Percentiles rank a stretch among this genome's conserved stretches.
Conservation (phyloP, 768 basidiomycete species). For the Boletus sensibilis region DNA sequence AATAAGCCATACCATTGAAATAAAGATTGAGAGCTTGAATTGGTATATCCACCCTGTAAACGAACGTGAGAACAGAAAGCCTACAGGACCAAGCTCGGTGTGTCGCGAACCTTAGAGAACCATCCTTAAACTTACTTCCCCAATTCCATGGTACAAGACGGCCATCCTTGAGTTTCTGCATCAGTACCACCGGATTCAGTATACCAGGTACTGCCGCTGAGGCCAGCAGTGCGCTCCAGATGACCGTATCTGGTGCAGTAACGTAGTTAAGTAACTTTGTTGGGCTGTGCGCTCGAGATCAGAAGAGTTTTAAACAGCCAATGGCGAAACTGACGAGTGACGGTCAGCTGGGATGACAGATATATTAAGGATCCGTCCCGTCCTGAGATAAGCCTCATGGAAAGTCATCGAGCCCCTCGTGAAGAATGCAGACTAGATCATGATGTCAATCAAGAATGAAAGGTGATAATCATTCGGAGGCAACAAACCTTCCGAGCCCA, state of each 20-base stretch:
- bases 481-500: conserved; percentile 85
- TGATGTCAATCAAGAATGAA: neutral
- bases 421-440: conserved; percentile 74
- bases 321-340: conserved; percentile 60
- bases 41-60: conserved; percentile 85
- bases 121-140: conserved; percentile 93
- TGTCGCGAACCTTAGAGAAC: conserved; percentile 66
- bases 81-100: neutral
- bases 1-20: conserved; percentile 62
- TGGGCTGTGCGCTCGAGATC: conserved; percentile 49
- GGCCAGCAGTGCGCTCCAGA: conserved; percentile 79
- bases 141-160: conserved; percentile 88
- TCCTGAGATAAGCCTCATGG: conserved; percentile 88
- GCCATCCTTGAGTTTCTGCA: conserved; percentile 86
- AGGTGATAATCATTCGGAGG: neutral
- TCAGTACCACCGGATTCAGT: conserved; percentile 89
- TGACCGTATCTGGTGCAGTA: conserved; percentile 89
- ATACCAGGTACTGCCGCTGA: conserved; percentile 96
- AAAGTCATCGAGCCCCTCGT: conserved; percentile 94
- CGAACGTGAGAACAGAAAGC: neutral
- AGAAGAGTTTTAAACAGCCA: conserved; percentile 4
- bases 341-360: conserved; percentile 89
- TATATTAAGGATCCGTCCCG: conserved; percentile 91
- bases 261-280: conserved; percentile 95
- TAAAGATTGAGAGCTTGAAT: conserved; percentile 85